These are phyloP conservation scores for Phytophthora agathidicida DNA, from an alignment of 352 stramenopile genomes.

Conservation along the genomic window DNA sequence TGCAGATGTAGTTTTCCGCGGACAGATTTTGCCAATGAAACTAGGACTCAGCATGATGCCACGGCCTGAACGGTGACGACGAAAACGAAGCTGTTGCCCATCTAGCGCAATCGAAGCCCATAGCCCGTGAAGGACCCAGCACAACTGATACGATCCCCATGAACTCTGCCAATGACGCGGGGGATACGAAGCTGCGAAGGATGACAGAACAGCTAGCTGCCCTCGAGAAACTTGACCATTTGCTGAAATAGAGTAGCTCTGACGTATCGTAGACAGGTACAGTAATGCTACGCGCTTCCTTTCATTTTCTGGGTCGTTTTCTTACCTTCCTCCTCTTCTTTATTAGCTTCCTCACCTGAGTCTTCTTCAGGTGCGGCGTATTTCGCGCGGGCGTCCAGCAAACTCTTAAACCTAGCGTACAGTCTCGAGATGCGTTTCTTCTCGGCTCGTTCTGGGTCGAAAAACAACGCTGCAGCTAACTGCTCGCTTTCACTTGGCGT, in stretches of 20 bases:
- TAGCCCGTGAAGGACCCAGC: slow-evolving; percentile 7
- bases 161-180: not conserved
- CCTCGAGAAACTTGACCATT: slow-evolving; percentile 32
- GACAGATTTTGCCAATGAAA: slow-evolving; percentile 24
- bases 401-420: slow-evolving; percentile 61
- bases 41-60: too few species aligned
- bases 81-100: slow-evolving; percentile 2
- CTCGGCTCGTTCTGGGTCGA: slow-evolving; percentile 58
- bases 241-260: slow-evolving; percentile 17
- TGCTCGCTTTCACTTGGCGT: not conserved
- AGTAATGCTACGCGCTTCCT: not conserved
- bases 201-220: slow-evolving; percentile 19
- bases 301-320: not conserved
- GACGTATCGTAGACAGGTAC: not conserved
- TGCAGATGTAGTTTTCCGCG: slow-evolving; percentile 27
- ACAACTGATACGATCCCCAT: not conserved
- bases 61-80: too few species aligned
- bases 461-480: slow-evolving; percentile 29
- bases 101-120: too few species aligned
- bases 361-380: slow-evolving; percentile 33
- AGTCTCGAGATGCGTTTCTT: slow-evolving; percentile 66
- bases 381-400: slow-evolving; percentile 58
- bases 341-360: not conserved
- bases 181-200: slow-evolving; percentile 6
- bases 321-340: not conserved